Evolutionary conservation across 768 basidiomycete species (phyloP).

Genomic region (Chalciporus chontae): DNA sequence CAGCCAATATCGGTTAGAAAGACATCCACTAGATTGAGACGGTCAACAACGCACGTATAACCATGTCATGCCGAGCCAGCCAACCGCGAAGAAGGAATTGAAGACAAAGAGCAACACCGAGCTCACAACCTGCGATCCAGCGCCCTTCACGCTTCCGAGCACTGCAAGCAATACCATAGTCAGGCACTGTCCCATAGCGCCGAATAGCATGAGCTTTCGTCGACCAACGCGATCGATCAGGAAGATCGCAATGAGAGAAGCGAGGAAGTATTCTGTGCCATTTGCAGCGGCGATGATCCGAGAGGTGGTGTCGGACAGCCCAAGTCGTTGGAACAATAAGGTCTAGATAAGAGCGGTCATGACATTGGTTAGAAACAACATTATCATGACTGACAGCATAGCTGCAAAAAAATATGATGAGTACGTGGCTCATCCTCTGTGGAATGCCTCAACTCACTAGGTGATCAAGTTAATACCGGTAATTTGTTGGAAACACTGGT

Average conservation of each 20-base stretch:
- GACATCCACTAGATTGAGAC: not conserved
- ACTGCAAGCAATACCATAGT: slow-evolving; percentile 61
- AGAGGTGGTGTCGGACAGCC: slow-evolving; percentile 53
- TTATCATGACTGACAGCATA: slow-evolving; percentile 26
- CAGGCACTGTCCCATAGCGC: slow-evolving; percentile 55
- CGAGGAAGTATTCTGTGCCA: slow-evolving; percentile 69
- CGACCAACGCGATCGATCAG: slow-evolving; percentile 73
- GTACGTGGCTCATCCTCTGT: not conserved
- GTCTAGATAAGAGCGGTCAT: slow-evolving; percentile 32
- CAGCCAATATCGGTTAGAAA: not conserved
- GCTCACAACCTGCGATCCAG: slow-evolving; percentile 47
- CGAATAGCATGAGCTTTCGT: slow-evolving; percentile 67
- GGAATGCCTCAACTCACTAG: slow-evolving; percentile 41
- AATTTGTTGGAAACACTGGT: slow-evolving; percentile 69
- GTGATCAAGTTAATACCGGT: slow-evolving; percentile 66
- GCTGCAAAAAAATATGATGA: slow-evolving; percentile 14
- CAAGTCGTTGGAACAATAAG: slow-evolving; percentile 54
- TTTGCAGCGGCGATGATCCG: slow-evolving; percentile 65
- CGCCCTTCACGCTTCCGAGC: slow-evolving; percentile 48
- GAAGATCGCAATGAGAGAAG: slow-evolving; percentile 67
- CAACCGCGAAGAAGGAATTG: slow-evolving; percentile 67
- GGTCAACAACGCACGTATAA: slow-evolving; percentile 49
- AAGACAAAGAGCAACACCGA: slow-evolving; percentile 63
- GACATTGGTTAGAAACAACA: not conserved
- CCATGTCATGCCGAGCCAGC: slow-evolving; percentile 73